Conservation (phyloP, 495 filamentous ascomycete species). For the Neurospora sp. region DNA sequence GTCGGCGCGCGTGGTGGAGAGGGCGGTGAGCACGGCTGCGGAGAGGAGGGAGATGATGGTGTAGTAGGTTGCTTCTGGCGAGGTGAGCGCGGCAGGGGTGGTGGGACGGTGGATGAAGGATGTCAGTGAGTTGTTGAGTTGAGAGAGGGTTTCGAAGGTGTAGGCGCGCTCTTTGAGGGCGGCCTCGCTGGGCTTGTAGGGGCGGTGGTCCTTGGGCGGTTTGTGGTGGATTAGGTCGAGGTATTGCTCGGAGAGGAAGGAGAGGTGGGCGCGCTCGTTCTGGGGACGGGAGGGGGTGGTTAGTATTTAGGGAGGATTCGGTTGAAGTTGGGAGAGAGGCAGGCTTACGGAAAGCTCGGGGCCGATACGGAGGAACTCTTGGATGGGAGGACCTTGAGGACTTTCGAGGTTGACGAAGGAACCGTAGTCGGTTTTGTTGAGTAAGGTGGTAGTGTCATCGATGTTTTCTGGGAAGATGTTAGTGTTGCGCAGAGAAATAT, state of each 20-base stretch:
- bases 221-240: slow-evolving; percentile 31
- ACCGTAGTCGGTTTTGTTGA: slow-evolving; percentile 35
- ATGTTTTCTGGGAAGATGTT: slow-evolving; percentile 18
- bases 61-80: slow-evolving; percentile 18
- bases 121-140: slow-evolving; percentile 23
- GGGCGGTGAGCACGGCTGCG: slow-evolving; percentile 11
- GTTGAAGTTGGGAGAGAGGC: not conserved
- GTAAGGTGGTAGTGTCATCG: slow-evolving; percentile 15
- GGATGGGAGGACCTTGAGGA: slow-evolving; percentile 20
- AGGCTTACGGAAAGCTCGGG: slow-evolving; percentile 28
- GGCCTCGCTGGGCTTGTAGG: slow-evolving; percentile 20
- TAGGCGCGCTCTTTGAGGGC: slow-evolving; percentile 28
- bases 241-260: slow-evolving; percentile 32
- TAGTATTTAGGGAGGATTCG: not conserved
- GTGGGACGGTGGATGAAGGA: slow-evolving; percentile 15
- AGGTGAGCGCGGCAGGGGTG: slow-evolving; percentile 12
- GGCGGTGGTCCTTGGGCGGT: slow-evolving; percentile 33
- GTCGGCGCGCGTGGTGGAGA: slow-evolving; percentile 15
- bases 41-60: slow-evolving; percentile 20
- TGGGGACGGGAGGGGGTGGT: not conserved
- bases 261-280: slow-evolving; percentile 29
- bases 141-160: slow-evolving; percentile 15
- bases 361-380: slow-evolving; percentile 30
- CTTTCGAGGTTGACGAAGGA: slow-evolving; percentile 32
- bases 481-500: slow-evolving; percentile 2